Evolutionary conservation across 345 rosid genomes (phyloP).

Genomic region (Aethionema arabicum): DNA sequence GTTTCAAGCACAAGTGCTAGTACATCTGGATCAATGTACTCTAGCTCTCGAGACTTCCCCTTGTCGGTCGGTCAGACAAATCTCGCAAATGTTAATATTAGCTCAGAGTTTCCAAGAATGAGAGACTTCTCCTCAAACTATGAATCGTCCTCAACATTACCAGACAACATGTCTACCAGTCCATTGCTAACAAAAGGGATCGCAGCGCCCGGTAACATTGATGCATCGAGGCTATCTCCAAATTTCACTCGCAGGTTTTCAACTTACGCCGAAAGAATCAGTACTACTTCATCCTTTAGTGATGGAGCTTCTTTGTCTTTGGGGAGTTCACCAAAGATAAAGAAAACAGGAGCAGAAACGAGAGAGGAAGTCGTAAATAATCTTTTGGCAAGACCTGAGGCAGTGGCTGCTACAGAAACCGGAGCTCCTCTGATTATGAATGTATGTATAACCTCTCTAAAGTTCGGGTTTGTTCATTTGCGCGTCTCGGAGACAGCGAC

Average conservation of each 20-base stretch:
- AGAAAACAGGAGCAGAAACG: slow-evolving; percentile 91
- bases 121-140: slow-evolving; percentile 52
- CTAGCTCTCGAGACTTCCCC: slow-evolving; percentile 65
- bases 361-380: slow-evolving; percentile 65
- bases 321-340: slow-evolving; percentile 70
- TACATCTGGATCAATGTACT: slow-evolving; percentile 61
- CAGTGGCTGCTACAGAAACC: slow-evolving; percentile 47
- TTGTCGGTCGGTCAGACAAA: slow-evolving; percentile 49
- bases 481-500: too few species aligned
- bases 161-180: slow-evolving; percentile 57
- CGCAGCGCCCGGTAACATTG: slow-evolving; percentile 47
- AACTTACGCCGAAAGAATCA: slow-evolving; percentile 83
- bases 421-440: slow-evolving; percentile 52
- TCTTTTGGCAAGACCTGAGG: slow-evolving; percentile 61
- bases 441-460: slow-evolving; percentile 44
- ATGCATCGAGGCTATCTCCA: slow-evolving; percentile 53
- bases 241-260: slow-evolving; percentile 61
- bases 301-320: slow-evolving; percentile 57
- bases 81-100: slow-evolving; percentile 28
- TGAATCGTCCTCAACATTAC: slow-evolving; percentile 53
- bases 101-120: slow-evolving; percentile 45
- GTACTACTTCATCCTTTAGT: slow-evolving; percentile 72
- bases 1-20: slow-evolving; percentile 49
- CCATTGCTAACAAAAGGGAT: slow-evolving; percentile 53
- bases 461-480: neutral